A percentile compares a stretch with the other conserved stretches of the same genome.
These are phyloP conservation scores for Avena atlantica DNA, from an alignment of 176 grass and related monocot genomes.

Conservation along the genomic window DNA sequence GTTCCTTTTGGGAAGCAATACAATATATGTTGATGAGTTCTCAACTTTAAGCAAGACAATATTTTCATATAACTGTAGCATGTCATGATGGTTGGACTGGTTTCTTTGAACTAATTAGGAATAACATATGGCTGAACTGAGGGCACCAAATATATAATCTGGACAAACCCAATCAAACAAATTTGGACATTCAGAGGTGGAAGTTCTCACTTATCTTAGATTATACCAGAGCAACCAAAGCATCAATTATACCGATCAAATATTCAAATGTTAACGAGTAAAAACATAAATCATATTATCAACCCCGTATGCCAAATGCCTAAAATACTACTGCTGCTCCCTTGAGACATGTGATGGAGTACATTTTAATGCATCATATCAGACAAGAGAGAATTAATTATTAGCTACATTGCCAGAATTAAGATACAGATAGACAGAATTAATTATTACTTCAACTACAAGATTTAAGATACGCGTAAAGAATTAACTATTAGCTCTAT, in stretches of 20 bases:
- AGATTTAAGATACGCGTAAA: too few species aligned
- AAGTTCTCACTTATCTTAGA: not conserved
- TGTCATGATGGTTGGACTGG: not conserved
- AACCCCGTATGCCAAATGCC: not conserved
- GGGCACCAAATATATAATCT: not conserved
- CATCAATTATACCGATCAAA: not conserved
- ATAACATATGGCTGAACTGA: not conserved
- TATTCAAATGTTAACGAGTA: not conserved
- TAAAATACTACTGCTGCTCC: not conserved
- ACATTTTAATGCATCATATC: not conserved
- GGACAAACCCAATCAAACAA: not conserved
- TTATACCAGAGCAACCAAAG: not conserved
- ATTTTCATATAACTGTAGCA: not conserved
- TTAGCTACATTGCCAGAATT: not conserved
- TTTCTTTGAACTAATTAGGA: not conserved
- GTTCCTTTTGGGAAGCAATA: not conserved
- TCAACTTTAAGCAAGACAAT: not conserved
- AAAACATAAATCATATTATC: not conserved
- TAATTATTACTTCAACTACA: too few species aligned
- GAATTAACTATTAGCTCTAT: not conserved
- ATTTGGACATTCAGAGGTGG: slow-evolving; percentile 1
- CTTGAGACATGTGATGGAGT: not conserved
- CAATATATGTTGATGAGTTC: not conserved
- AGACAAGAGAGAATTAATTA: not conserved
- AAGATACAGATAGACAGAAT: too few species aligned